Evolutionary conservation across 2,329 filamentous ascomycete genomes (phyloP).

Genomic region (Eurotiales sp.): DNA sequence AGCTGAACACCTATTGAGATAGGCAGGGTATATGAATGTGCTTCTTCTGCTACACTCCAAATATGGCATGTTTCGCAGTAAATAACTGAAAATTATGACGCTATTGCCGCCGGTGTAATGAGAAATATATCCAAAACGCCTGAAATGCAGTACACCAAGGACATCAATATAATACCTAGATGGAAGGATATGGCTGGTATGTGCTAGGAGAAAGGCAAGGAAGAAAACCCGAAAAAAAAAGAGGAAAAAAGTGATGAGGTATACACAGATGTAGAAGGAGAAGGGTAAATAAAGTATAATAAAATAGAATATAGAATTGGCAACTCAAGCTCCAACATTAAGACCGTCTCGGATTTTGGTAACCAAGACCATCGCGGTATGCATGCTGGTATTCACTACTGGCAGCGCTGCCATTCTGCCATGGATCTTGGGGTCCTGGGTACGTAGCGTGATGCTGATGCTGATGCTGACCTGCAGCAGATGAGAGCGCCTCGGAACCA

Average conservation of each 20-base stretch:
- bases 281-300: background rate
- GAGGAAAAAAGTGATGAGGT: background rate
- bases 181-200: background rate
- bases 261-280: background rate
- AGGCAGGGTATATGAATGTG: too few relatives aligned
- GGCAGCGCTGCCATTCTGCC: background rate
- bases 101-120: slow-evolving; percentile 44
- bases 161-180: too few relatives aligned
- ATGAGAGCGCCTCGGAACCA: background rate
- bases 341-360: background rate
- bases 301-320: too few relatives aligned
- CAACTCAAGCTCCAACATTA: too few relatives aligned
- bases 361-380: slow-evolving; percentile 5
- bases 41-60: too few relatives aligned
- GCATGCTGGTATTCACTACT: slow-evolving; percentile 6
- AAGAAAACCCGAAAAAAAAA: background rate
- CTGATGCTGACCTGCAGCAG: slow-evolving; percentile 10
- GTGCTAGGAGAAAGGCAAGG: background rate
- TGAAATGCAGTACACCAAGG: slow-evolving; percentile 1
- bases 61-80: too few relatives aligned
- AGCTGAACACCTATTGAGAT: too few relatives aligned
- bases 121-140: slow-evolving; percentile 3
- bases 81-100: too few relatives aligned
- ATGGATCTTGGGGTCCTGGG: background rate
- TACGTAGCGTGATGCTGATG: background rate